Conservation (phyloP, 176 grass and related monocot species). For the Triticum turgidum region DNA sequence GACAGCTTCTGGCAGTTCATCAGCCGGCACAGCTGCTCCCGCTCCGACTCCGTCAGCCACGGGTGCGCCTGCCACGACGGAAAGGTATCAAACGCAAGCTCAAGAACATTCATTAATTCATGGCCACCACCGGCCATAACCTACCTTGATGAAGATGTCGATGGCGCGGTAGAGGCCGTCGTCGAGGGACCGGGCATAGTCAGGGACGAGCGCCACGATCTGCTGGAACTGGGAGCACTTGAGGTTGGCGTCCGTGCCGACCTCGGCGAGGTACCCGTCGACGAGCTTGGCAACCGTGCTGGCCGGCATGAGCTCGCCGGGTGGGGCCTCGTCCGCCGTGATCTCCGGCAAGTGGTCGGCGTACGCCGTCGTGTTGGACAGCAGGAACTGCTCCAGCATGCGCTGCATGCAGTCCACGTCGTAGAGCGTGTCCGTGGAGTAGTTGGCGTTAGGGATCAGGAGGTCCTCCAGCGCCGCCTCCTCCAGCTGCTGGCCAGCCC, state of each 20-base stretch:
- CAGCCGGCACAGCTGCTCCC: conserved; percentile 80
- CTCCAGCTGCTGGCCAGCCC: conserved; percentile 59
- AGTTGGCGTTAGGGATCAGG: conserved; percentile 55
- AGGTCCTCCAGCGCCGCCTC: conserved; percentile 69
- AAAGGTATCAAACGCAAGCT: not conserved
- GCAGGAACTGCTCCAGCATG: conserved; percentile 73
- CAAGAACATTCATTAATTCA: not conserved
- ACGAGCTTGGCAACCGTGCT: conserved; percentile 70
- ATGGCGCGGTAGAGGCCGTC: conserved; percentile 87
- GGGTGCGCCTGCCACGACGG: conserved; percentile 58
- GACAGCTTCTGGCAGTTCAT: conserved; percentile 95
- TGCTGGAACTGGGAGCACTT: conserved; percentile 70
- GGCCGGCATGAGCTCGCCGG: conserved; percentile 49
- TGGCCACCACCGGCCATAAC: not conserved
- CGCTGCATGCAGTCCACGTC: conserved; percentile 81
- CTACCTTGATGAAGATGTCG: conserved; percentile 90
- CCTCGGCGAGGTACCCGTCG: conserved; percentile 81
- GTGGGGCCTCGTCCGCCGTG: conserved; percentile 45
- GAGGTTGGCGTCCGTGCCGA: conserved; percentile 63
- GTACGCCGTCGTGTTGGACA: conserved; percentile 37
- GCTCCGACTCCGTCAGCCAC: conserved; percentile 69
- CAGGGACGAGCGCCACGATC: conserved; percentile 63
- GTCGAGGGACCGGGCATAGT: conserved; percentile 60
- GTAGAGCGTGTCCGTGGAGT: conserved; percentile 68
- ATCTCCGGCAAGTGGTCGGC: conserved; percentile 41